phyloP scores from a whole-genome alignment of 2,329 filamentous ascomycete genomes.

The Arachnomyces sp. region DNA sequence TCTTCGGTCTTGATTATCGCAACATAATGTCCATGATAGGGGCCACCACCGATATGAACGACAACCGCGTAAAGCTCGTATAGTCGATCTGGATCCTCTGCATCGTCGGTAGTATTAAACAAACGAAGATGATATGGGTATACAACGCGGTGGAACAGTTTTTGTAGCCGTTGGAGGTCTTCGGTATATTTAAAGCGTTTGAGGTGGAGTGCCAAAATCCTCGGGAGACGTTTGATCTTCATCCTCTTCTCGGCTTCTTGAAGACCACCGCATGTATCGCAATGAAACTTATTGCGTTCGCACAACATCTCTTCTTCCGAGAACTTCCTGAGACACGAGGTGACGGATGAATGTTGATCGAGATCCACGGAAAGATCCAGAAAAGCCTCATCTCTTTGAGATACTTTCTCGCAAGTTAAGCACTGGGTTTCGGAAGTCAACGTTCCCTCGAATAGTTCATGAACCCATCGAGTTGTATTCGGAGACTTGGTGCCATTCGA shows the following conservation, averaged over 20 bases:
- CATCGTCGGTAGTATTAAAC: conserved; percentile 95
- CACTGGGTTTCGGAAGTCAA: conserved; percentile 95
- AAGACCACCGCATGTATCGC: conserved; percentile 89
- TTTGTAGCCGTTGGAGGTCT: conserved; percentile 85
- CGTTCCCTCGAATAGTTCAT: conserved; percentile 91
- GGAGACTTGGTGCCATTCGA: conserved; percentile 43
- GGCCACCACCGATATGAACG: conserved; percentile 92
- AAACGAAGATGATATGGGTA: conserved; percentile 94
- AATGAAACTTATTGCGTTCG: conserved; percentile 97
- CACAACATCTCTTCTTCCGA: conserved; percentile 98
- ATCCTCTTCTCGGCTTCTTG: conserved; percentile 98
- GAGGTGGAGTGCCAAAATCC: conserved; percentile 82
- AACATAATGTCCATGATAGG: conserved; percentile 96
- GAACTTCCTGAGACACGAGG: conserved; percentile 88
- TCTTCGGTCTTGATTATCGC: conserved; percentile 97
- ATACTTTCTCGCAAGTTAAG: conserved; percentile 90
- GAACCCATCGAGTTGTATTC: conserved; percentile 78
- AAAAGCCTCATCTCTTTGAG: conserved; percentile 91
- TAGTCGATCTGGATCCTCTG: conserved; percentile 81
- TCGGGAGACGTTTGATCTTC: conserved; percentile 94
- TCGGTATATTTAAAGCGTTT: conserved; percentile 99
- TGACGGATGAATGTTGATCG: conserved; percentile 91
- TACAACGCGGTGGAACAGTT: conserved; percentile 91
- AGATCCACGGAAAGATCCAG: conserved; percentile 92
- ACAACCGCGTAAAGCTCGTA: conserved; percentile 97